A percentile compares a stretch with the other conserved stretches of the same genome.
Evolutionary conservation across 2,329 filamentous ascomycete species (phyloP).

Genomic region (Ophiocordyceps camponoti-floridani): DNA sequence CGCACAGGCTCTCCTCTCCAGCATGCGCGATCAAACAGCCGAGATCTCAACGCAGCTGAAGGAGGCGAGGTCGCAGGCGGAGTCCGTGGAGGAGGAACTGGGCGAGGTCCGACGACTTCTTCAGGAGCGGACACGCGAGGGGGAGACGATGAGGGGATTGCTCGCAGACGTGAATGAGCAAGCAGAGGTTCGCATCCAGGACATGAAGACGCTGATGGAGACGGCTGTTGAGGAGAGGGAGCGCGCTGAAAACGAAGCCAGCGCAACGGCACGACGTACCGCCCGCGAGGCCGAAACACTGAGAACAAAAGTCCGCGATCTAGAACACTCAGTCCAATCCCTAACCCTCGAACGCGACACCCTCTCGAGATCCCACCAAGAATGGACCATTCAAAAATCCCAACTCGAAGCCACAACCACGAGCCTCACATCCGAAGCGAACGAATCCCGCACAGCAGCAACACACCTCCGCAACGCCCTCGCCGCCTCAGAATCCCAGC

Average conservation of each 20-base stretch:
- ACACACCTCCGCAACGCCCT: conserved; percentile 61
- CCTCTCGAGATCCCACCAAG: conserved; percentile 59
- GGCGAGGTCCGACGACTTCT: conserved; percentile 75
- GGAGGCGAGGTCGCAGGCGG: conserved; percentile 64
- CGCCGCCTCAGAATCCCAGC: conserved; percentile 74
- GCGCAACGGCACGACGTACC: conserved; percentile 54
- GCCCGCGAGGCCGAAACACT: conserved; percentile 78
- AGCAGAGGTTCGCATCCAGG: conserved; percentile 64
- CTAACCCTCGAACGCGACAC: conserved; percentile 62
- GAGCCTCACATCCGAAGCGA: conserved; percentile 38
- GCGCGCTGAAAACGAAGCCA: conserved; percentile 78
- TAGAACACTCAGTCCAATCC: conserved; percentile 58
- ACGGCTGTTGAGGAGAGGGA: conserved; percentile 87
- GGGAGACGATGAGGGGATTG: conserved; percentile 83
- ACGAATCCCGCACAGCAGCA: conserved; percentile 61
- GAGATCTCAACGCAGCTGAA: conserved; percentile 86
- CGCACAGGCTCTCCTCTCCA: conserved; percentile 69
- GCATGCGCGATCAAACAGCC: conserved; percentile 81
- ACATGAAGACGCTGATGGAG: conserved; percentile 81
- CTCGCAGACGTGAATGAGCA: conserved; percentile 73
- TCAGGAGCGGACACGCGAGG: conserved; percentile 74
- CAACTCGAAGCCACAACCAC: conserved; percentile 52
- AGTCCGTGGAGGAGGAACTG: conserved; percentile 82
- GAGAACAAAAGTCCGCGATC: conserved; percentile 58
- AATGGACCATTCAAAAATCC: conserved; percentile 57